A percentile compares a stretch with the other conserved stretches of the same genome.
Conservation (phyloP, 1,139 yeast genomes). For the Yamadazyma epiphylla region DNA sequence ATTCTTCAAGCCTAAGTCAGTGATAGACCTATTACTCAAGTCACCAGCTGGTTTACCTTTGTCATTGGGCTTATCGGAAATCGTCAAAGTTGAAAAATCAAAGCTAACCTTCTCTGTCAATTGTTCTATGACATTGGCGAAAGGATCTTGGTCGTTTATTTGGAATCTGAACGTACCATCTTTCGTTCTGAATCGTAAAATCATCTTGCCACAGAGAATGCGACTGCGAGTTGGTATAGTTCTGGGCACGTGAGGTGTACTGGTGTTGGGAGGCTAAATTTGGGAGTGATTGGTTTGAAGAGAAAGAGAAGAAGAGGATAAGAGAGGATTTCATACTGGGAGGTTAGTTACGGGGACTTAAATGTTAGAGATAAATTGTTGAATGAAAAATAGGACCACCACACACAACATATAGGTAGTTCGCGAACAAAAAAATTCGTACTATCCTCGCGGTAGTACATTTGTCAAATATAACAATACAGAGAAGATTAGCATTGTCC, state of each 20-base stretch:
- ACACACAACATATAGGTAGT: no score
- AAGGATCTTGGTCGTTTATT: slow-evolving; percentile 45
- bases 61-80: slow-evolving; percentile 47
- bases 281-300: no score
- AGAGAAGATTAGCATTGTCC: slow-evolving; percentile 99
- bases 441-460: slow-evolving; percentile 48
- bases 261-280: no score
- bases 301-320: no score
- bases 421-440: slow-evolving; percentile 18
- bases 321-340: no score
- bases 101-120: slow-evolving; percentile 29
- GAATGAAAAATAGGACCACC: no score
- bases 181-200: slow-evolving; percentile 73
- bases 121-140: slow-evolving; percentile 46
- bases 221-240: no score
- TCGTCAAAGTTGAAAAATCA: slow-evolving; percentile 29
- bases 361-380: no score
- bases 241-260: no score
- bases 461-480: slow-evolving; percentile 75
- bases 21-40: slow-evolving; percentile 44
- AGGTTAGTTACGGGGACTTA: no score
- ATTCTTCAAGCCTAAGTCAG: slow-evolving; percentile 58
- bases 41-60: slow-evolving; percentile 43
- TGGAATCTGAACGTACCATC: slow-evolving; percentile 76
- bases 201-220: slow-evolving; percentile 12